These are phyloP conservation scores for Debaryomyces sp. DNA, from an alignment of 1,139 yeast genomes.

Conservation along the genomic window DNA sequence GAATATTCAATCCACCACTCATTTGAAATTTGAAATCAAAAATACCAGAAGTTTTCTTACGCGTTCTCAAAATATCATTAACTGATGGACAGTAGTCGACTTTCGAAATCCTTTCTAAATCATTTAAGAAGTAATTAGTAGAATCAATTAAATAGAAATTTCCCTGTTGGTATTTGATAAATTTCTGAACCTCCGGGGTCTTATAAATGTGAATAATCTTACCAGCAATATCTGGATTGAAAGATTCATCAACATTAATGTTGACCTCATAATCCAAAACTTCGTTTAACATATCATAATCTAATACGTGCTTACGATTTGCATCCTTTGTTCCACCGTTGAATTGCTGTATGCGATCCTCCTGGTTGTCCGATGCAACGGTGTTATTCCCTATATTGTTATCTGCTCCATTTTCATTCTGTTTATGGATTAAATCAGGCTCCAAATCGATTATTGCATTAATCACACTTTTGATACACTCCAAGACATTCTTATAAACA, in stretches of 20 bases:
- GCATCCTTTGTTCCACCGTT: conserved; percentile 16
- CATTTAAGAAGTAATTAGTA: conserved; percentile 76
- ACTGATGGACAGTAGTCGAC: conserved; percentile 70
- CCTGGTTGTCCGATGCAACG: conserved; percentile 8
- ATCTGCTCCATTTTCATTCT: conserved; percentile 5
- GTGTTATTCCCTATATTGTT: not conserved
- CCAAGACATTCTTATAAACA: conserved; percentile 67
- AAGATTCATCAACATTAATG: conserved; percentile 48
- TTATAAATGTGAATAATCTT: conserved; percentile 56
- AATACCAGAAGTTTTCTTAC: conserved; percentile 93
- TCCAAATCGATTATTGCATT: conserved; percentile 56
- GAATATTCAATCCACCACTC: conserved; percentile 72
- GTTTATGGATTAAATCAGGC: conserved; percentile 48
- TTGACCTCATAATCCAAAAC: conserved; percentile 53
- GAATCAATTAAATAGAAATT: conserved; percentile 87
- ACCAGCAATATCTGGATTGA: conserved; percentile 47
- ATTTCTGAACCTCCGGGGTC: conserved; percentile 55
- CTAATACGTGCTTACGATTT: conserved; percentile 26
- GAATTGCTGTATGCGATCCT: conserved; percentile 7
- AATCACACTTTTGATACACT: conserved; percentile 64
- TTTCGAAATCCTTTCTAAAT: conserved; percentile 62
- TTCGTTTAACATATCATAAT: conserved; percentile 46
- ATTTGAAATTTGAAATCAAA: conserved; percentile 79
- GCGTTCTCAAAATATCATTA: conserved; percentile 79
- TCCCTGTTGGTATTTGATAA: conserved; percentile 64